Conservation (phyloP, 106 monocot genomes). For the Gastrodia elata region DNA sequence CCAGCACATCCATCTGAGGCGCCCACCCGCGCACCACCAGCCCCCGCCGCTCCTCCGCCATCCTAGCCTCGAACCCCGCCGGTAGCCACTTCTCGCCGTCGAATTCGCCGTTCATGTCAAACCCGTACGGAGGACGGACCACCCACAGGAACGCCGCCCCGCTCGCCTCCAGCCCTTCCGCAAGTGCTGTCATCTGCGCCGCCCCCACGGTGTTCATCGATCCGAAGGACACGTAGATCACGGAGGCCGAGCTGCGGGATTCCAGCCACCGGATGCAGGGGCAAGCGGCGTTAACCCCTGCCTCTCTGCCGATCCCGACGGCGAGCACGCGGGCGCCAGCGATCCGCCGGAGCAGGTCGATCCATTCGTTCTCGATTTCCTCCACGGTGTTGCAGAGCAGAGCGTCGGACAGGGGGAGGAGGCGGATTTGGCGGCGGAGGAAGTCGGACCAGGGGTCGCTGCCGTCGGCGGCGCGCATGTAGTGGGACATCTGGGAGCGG, state of each 20-base stretch:
- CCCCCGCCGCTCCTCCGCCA: constrained; percentile 9
- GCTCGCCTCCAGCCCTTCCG: constrained; percentile 34
- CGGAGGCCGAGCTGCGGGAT: constrained; percentile 18
- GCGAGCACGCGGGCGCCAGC: constrained; percentile 9
- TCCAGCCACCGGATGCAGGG: constrained; percentile 16
- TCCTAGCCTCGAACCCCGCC: constrained; percentile 23
- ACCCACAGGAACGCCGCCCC: constrained; percentile 40
- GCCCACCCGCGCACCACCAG: constrained; percentile 28
- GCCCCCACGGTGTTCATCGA: constrained; percentile 21
- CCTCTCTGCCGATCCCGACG: not conserved
- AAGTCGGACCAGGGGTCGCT: constrained; percentile 9
- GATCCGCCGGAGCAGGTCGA: constrained; percentile 4
- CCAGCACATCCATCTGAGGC: constrained; percentile 33
- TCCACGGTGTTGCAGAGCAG: constrained; percentile 24
- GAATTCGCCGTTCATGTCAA: constrained; percentile 10
- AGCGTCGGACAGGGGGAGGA: not conserved
- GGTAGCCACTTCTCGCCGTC: constrained; percentile 31
- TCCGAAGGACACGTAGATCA: constrained; percentile 44
- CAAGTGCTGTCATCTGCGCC: constrained; percentile 38
- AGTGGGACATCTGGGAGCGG: constrained; percentile 3
- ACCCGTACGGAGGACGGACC: constrained; percentile 28
- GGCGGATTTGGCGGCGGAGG: constrained; percentile 6
- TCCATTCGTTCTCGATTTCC: constrained; percentile 20
- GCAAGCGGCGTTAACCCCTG: not conserved
- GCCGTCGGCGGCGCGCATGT: constrained; percentile 5